Base-by-base conservation (phyloP, 768 basidiomycete species). In the Tricholoma hemisulphureum region DNA sequence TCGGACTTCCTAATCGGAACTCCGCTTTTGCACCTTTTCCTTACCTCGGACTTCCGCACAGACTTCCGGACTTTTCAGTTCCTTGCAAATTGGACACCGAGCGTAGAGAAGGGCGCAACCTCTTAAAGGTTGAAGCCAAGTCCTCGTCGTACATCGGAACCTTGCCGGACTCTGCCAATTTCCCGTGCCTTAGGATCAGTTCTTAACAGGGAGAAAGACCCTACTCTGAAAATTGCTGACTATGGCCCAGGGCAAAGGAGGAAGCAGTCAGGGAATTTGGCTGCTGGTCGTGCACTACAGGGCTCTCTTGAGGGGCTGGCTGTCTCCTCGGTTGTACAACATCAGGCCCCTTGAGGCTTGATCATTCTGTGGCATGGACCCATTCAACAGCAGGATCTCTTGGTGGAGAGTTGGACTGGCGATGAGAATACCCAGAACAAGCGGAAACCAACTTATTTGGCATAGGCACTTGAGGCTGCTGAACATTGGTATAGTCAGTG, bases 401-500 rank as follows among this genome's bases (percentile, higher is more conserved):
- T 8, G 78, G 75, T 6, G 81, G 77, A 18, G 80, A 80, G 62
- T 74, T 80, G 2, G 71, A 66, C 32, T 72, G 74, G 20, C 63
- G 67, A 26, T 66, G 71, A 18, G 67, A 55, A 55, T 68, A 69
- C 2, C 64, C 59, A 20, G 71, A 58, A 65, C 75, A 77, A 1
- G 69, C 61, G 59, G 67, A 67, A 46, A 75, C 63, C 35, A 66
- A 66, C 26, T 53, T 72, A n/a, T 71, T 72, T 59, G 80, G 78
- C 34, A 75, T 75, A 61, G 80, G 78, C 35, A 74, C 75, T 65
- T 83, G 81, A 9, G 79, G 70, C 65, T 85, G 85, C 55, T 85
- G 83, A 60, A 82, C 71, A 69, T 88, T 85, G n/a, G 84, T 85
- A 59, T 82, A 72, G 69, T 88, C 85, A n/a, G 85, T 85, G 41